Evolutionary conservation across 176 grass and related monocot genomes (phyloP).

Genomic region (Ensete glaucum): DNA sequence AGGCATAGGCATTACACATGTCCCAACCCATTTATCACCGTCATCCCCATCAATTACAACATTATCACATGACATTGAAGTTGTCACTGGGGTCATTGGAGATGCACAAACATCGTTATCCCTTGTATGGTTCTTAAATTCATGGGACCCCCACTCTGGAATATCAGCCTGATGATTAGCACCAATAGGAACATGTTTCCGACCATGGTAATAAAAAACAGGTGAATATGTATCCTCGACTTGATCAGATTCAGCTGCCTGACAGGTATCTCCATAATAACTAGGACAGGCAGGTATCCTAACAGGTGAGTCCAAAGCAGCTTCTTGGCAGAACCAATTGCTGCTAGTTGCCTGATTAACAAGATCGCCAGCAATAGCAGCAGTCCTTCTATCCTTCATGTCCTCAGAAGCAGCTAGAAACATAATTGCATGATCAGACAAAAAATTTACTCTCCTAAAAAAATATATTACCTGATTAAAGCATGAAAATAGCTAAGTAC

Average conservation of each 20-base stretch:
- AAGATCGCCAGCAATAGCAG: constrained; percentile 12
- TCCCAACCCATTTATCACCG: constrained; percentile 44
- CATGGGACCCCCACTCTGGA: constrained; percentile 48
- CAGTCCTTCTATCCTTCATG: not conserved
- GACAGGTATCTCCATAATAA: constrained; percentile 39
- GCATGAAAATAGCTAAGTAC: constrained; percentile 19
- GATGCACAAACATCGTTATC: constrained; percentile 20
- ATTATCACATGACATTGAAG: constrained; percentile 11
- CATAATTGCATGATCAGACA: not conserved
- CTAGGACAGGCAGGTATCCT: constrained; percentile 40
- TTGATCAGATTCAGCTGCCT: constrained; percentile 19
- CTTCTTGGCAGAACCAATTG: constrained; percentile 10
- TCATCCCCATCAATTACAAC: constrained; percentile 24
- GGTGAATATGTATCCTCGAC: constrained; percentile 27
- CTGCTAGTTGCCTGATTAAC: constrained; percentile 23
- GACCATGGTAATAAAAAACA: constrained; percentile 30
- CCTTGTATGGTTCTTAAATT: constrained; percentile 3
- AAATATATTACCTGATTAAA: not conserved
- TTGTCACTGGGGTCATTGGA: constrained; percentile 15
- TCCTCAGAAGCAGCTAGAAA: not conserved
- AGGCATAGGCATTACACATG: constrained; percentile 35
- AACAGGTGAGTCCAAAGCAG: constrained; percentile 30
- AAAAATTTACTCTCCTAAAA: not conserved
- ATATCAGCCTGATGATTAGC: constrained; percentile 57
- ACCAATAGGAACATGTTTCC: constrained; percentile 54